Conservation (phyloP, 2,329 filamentous ascomycete species). For the Paramyrothecium roridum region DNA sequence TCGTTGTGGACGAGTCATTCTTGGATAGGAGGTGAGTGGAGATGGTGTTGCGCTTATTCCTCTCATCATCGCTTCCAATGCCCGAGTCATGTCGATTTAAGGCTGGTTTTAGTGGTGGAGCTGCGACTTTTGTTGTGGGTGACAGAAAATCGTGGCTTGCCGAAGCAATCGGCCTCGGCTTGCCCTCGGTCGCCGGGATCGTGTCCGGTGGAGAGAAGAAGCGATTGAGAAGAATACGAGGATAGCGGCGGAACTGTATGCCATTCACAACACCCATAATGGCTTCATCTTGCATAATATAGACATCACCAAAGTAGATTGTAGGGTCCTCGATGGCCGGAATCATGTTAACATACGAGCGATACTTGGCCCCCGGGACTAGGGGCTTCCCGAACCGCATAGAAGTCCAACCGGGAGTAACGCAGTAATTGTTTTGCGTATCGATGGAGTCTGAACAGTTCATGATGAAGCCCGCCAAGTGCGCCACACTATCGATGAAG, state of each 20-base stretch:
- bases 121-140: background rate
- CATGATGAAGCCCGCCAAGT: conserved; percentile 56
- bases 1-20: no score
- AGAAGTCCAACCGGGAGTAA: conserved; percentile 55
- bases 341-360: conserved; percentile 58
- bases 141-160: no score
- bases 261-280: conserved; percentile 49
- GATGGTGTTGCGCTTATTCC: no score
- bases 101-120: background rate
- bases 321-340: conserved; percentile 38
- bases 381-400: conserved; percentile 49
- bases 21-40: no score
- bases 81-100: no score
- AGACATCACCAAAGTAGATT: conserved; percentile 48
- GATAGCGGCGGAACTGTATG: conserved; percentile 64
- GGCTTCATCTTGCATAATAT: conserved; percentile 49
- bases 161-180: background rate
- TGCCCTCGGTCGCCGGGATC: conserved; percentile 28
- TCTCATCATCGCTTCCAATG: no score
- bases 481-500: conserved; percentile 54
- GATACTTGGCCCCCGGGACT: conserved; percentile 43
- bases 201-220: conserved; percentile 47
- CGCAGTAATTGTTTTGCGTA: conserved; percentile 50
- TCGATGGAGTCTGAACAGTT: conserved; percentile 54
- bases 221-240: conserved; percentile 63